phyloP scores from a whole-genome alignment of 495 filamentous ascomycete species.

The Neurospora sp. region DNA sequence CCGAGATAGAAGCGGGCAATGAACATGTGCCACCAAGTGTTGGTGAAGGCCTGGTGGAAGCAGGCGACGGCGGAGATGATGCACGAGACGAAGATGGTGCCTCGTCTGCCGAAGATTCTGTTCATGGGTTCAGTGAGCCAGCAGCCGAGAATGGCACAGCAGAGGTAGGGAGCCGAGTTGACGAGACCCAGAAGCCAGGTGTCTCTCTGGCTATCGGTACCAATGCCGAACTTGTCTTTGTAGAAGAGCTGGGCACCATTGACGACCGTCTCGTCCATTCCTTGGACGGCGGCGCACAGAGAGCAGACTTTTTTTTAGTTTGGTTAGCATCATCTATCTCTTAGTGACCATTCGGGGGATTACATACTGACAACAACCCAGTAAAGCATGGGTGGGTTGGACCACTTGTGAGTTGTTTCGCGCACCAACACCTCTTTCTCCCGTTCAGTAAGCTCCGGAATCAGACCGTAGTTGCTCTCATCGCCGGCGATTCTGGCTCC shows the following conservation, averaged over 20 bases:
- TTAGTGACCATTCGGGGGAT: slow-evolving; percentile 34
- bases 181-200: slow-evolving; percentile 62
- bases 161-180: slow-evolving; percentile 60
- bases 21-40: slow-evolving; percentile 68
- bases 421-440: slow-evolving; percentile 49
- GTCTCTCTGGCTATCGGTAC: slow-evolving; percentile 24
- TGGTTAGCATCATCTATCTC: slow-evolving; percentile 19
- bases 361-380: slow-evolving; percentile 51
- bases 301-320: slow-evolving; percentile 13
- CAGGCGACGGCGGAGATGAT: slow-evolving; percentile 50
- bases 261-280: slow-evolving; percentile 69
- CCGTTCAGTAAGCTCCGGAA: slow-evolving; percentile 43
- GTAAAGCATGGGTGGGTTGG: slow-evolving; percentile 55
- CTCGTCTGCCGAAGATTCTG: slow-evolving; percentile 65
- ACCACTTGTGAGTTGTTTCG: slow-evolving; percentile 62
- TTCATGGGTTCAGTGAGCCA: slow-evolving; percentile 81
- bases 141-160: slow-evolving; percentile 67
- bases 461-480: slow-evolving; percentile 36
- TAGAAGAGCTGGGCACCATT: slow-evolving; percentile 70
- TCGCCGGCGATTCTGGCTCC: slow-evolving; percentile 55
- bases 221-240: slow-evolving; percentile 56
- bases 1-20: slow-evolving; percentile 62
- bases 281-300: slow-evolving; percentile 47
- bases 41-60: slow-evolving; percentile 67
- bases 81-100: slow-evolving; percentile 75